Evolutionary conservation across 1,284 basidiomycete species (phyloP), one percentile per base, ranked within the genome.

Genomic region (Rhodotorula sp.): DNA sequence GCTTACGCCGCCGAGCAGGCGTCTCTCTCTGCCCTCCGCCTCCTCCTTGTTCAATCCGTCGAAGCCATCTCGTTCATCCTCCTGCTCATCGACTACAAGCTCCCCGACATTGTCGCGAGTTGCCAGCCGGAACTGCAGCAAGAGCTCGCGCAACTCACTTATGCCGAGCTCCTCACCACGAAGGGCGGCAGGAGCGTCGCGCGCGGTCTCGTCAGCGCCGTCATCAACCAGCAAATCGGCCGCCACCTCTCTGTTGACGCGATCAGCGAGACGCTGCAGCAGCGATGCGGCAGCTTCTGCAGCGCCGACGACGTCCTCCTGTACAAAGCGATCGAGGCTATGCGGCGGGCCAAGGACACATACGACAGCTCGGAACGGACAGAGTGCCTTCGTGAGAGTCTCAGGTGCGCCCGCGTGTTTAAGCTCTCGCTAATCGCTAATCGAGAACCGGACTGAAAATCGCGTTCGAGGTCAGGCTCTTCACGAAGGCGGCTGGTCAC

Each of bases 221-320:
- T 99, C 73, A 99, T 99, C 77, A 93, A 99, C 81, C 91, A 95
- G 78, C 95, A 98, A 80, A 98, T 98, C 76, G 91, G 91, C 22
- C 91, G 95, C 78, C 93, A 97, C 80, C 90, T 94, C 62, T 93
- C 94, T 91, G 90, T 97, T 73, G 96, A 99, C 81, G 92, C 92
- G 5, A 91, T 99, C 77, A 95, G 93, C 77, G 92, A 97, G 77
- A 88, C 93, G 64, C 83, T 99, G 46, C 95, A 99, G 80, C 89
- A 91, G 78, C 86, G 93, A 78, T 99, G 96, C 78, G 95, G 94
- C 1, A 92, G 92, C 26, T 99, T 99, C 85, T 98, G 95, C 81
- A 95, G 93, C 77, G 90, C 95, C 0, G 96, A 97, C 78, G 96
- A 99, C 82, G 96, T 99, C 56, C 91, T 97, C 84, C 83, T 97